These are phyloP conservation scores for Fistulina hepatica DNA, from an alignment of 1,284 basidiomycete genomes.

Conservation along the genomic window DNA sequence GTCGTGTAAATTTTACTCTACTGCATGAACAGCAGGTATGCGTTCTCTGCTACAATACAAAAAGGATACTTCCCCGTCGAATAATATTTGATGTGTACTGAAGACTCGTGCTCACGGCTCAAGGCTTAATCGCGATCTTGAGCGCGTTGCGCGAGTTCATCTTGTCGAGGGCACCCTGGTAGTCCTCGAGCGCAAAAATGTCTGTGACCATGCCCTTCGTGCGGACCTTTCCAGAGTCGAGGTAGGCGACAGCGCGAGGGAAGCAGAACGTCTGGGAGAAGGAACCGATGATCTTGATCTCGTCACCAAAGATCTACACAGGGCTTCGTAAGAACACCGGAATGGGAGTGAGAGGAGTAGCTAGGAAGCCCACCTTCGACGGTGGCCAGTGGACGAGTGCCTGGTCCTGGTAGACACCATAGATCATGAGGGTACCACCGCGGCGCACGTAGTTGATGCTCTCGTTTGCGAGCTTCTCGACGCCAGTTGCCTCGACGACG, in stretches of 20 bases:
- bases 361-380: constrained; percentile 27
- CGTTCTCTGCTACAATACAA: too few species aligned
- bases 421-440: constrained; percentile 68
- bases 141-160: constrained; percentile 64
- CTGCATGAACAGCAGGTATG: too few species aligned
- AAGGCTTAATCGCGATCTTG: constrained; percentile 52
- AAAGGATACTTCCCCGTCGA: too few species aligned
- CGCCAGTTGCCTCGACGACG: constrained; percentile 80
- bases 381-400: constrained; percentile 78
- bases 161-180: constrained; percentile 74
- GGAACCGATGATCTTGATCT: constrained; percentile 68
- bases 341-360: neutral
- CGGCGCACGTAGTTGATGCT: constrained; percentile 78
- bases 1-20: too few species aligned
- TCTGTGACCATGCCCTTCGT: constrained; percentile 82
- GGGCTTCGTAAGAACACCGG: neutral
- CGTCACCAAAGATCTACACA: constrained; percentile 10
- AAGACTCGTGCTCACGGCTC: too few species aligned
- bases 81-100: neutral
- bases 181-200: constrained; percentile 65
- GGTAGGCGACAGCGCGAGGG: constrained; percentile 79
- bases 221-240: constrained; percentile 74
- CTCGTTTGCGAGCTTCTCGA: constrained; percentile 70
- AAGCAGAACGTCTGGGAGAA: constrained; percentile 82
- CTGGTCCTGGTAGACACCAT: constrained; percentile 64